phyloP scores from a whole-genome alignment of 306 rosid species.

The Canavalia gladiata region DNA sequence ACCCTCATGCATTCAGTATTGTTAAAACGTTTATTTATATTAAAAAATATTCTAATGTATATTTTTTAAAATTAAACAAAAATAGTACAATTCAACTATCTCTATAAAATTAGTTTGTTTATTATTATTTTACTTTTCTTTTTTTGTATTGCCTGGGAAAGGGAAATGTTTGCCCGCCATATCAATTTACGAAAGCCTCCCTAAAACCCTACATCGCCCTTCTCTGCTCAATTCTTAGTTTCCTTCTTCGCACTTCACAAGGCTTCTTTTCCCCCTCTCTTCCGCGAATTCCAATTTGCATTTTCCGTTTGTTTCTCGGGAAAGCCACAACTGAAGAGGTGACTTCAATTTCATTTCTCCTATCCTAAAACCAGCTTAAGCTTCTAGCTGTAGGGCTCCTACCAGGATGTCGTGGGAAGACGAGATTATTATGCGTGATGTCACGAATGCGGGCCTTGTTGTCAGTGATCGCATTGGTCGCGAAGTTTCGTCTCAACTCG shows the following conservation, averaged over 20 bases:
- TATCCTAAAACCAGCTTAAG: not conserved
- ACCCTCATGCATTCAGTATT: no score
- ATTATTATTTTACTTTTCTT: not conserved
- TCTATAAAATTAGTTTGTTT: no score
- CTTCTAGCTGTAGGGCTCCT: slow-evolving; percentile 48
- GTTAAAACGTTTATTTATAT: no score
- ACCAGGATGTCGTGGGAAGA: slow-evolving; percentile 80
- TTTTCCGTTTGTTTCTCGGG: slow-evolving; percentile 41
- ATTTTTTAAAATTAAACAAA: no score
- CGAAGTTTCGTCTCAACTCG: slow-evolving; percentile 84
- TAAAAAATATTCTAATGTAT: no score
- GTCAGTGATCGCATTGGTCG: slow-evolving; percentile 91
- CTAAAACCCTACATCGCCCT: slow-evolving; percentile 64
- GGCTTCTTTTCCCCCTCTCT: not conserved
- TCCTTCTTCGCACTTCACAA: not conserved
- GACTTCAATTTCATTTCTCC: slow-evolving; percentile 4
- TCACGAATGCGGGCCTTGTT: slow-evolving; percentile 79
- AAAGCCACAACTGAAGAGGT: slow-evolving; percentile 35
- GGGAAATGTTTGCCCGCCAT: slow-evolving; percentile 64
- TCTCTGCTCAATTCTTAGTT: not conserved
- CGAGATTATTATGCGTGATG: slow-evolving; percentile 83
- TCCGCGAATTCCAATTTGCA: slow-evolving; percentile 24
- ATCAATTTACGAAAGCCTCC: slow-evolving; percentile 58
- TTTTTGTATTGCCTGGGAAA: not conserved
- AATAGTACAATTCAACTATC: no score